Evolutionary conservation across 306 rosid species (phyloP), one percentile per base, ranked within the genome.

Genomic region (Acacia confusa): DNA sequence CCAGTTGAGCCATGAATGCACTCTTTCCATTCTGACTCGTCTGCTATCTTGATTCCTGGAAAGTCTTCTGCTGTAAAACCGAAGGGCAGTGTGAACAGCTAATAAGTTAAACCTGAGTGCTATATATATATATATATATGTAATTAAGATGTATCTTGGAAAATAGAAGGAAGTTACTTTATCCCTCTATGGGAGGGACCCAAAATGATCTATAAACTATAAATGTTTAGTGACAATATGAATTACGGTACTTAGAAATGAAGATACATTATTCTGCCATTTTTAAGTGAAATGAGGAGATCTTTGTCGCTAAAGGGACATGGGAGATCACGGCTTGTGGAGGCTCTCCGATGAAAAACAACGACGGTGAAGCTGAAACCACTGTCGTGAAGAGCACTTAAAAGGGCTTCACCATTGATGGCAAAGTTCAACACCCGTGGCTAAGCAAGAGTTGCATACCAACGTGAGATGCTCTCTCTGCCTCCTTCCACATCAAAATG

Each of bases 1-100:
- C 99, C 97, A 4, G 88, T 85, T 61, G 98, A 93, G 78, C 90
- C 92, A 65, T 88, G 90, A 84, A 96, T 89, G 83, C 96, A 84
- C 66, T 89, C 88, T 88, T 87, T 93, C 99, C 99, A 96, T 80
- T 82, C 94, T 76, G 85, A 75, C 85, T 93, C 98, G 78, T 87
- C 97, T 12, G 97, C 98, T 47, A 96, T 92, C 80, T 83, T 79
- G 34, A 96, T 84, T 67, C 94, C 92, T n/a, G 97, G 97, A 88
- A 89, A 96, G 80, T 93, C 92, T 83, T 89, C 88, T 44, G 79
- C 99, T 96, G 72, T 69, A 92, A 86, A 79, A 78, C 28, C 76
- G 69, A 72, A 83, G 61, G 58, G 10, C 28, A 84, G 65, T 24
- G 68, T 84, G 84, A 82, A 82, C 77, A 55, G 61, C 82, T 84